phyloP scores from a whole-genome alignment of 768 basidiomycete species.

The Exidia glandulosa region DNA sequence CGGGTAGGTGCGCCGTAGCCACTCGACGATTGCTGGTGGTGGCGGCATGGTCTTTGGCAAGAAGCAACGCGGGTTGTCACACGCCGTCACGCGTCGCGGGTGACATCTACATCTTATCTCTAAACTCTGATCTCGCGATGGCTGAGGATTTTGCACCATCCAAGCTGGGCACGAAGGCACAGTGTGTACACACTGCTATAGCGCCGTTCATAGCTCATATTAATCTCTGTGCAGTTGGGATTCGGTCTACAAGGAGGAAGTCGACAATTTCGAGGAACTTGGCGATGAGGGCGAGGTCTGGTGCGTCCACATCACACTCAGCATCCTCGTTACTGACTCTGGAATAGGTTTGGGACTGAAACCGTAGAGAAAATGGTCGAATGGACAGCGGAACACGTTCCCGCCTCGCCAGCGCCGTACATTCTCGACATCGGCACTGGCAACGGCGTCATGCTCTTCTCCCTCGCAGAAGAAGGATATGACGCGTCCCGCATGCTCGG shows the following conservation, averaged over 20 bases:
- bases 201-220: background rate
- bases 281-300: constrained; percentile 82
- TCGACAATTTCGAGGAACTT: constrained; percentile 61
- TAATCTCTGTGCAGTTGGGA: constrained; percentile 53
- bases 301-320: constrained; percentile 27
- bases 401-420: constrained; percentile 32
- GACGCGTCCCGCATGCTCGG: constrained; percentile 40
- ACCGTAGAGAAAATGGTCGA: constrained; percentile 69
- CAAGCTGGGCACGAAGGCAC: constrained; percentile 65
- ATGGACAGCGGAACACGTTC: constrained; percentile 50
- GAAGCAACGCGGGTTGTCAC: background rate
- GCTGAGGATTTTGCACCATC: constrained; percentile 50
- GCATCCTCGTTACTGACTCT: background rate
- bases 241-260: constrained; percentile 56
- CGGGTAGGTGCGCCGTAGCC: background rate
- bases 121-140: background rate
- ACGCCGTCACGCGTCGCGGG: background rate
- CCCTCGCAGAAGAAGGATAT: constrained; percentile 59
- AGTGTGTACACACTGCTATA: constrained; percentile 35
- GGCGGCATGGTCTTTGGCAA: background rate
- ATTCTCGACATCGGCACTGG: constrained; percentile 73
- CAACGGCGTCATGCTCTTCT: constrained; percentile 67
- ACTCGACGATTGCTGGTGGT: background rate
- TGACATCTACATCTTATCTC: background rate
- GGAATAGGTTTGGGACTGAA: constrained; percentile 65